Percentiles rank a stretch among this genome's conserved stretches.
phyloP scores from a whole-genome alignment of 2,329 filamentous ascomycete species.

The Fusarium incarnatum region DNA sequence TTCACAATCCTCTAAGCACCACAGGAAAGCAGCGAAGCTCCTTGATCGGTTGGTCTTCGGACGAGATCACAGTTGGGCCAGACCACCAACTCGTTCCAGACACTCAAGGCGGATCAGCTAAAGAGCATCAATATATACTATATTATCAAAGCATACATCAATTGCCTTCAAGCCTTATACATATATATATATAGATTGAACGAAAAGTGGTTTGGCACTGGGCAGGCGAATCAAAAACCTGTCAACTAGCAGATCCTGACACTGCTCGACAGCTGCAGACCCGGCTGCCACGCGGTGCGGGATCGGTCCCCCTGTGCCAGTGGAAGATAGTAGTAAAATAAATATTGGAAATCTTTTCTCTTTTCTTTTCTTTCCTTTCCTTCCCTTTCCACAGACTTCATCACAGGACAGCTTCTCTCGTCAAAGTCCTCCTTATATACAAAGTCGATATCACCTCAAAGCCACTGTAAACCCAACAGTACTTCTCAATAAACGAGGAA shows the following conservation, averaged over 20 bases:
- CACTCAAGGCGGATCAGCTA: not conserved
- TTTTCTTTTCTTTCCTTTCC: too few species aligned
- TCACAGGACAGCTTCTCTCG: rapidly evolving
- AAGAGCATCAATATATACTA: not conserved
- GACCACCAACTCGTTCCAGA: not conserved
- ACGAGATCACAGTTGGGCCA: not conserved
- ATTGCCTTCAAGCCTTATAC: not conserved
- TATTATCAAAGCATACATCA: too few species aligned
- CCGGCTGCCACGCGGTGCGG: not conserved
- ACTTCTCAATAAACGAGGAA: rapidly evolving
- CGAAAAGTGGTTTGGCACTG: not conserved
- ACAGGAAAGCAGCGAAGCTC: too few species aligned
- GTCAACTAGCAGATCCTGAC: not conserved
- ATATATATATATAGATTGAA: not conserved
- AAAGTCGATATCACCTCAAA: not conserved
- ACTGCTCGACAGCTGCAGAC: not conserved
- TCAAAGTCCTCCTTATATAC: too few species aligned
- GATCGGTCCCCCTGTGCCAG: not conserved
- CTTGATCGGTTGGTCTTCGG: too few species aligned
- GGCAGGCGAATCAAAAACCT: not conserved
- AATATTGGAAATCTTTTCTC: not conserved
- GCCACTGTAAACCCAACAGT: rapidly evolving
- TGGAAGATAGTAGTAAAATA: not conserved
- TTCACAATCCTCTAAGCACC: too few species aligned
- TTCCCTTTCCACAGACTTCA: not conserved